A percentile compares a stretch with the other conserved stretches of the same genome.
Conservation (phyloP, 2,329 filamentous ascomycete genomes). For the Trichoderma cornu-damae region DNA sequence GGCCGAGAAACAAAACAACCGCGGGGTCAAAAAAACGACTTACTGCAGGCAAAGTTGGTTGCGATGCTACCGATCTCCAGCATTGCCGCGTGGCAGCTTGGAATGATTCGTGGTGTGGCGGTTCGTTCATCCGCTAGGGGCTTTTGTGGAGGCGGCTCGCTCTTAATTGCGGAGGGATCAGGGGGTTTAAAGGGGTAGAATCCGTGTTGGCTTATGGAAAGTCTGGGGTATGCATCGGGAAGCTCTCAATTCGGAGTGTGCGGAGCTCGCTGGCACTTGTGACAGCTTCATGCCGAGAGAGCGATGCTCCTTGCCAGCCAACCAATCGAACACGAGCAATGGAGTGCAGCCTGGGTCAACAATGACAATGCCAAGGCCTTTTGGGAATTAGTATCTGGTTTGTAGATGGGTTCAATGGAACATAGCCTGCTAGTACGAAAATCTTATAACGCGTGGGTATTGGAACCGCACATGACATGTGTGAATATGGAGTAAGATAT, state of each 20-base stretch:
- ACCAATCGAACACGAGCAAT: background rate
- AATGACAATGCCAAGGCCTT: constrained; percentile 2
- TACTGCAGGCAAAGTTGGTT: background rate
- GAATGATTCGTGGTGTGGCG: background rate
- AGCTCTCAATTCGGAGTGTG: background rate
- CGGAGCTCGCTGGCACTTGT: constrained; percentile 1
- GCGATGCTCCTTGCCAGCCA: background rate
- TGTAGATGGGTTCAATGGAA: background rate
- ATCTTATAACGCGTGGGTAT: background rate
- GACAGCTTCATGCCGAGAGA: background rate
- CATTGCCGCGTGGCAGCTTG: constrained; percentile 6
- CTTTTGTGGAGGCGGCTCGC: background rate
- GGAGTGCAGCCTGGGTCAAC: background rate
- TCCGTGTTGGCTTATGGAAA: background rate
- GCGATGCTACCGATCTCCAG: background rate
- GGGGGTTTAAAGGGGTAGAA: background rate
- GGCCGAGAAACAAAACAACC: constrained; percentile 1
- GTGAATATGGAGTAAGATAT: background rate
- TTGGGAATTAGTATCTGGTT: background rate
- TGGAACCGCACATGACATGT: constrained; percentile 1
- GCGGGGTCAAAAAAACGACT: background rate
- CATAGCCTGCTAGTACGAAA: background rate
- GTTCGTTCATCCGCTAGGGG: background rate
- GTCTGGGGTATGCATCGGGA: constrained; percentile 17
- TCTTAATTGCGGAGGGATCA: background rate